phyloP scores from a whole-genome alignment of 495 filamentous ascomycete genomes.

The Talaromyces liani region DNA sequence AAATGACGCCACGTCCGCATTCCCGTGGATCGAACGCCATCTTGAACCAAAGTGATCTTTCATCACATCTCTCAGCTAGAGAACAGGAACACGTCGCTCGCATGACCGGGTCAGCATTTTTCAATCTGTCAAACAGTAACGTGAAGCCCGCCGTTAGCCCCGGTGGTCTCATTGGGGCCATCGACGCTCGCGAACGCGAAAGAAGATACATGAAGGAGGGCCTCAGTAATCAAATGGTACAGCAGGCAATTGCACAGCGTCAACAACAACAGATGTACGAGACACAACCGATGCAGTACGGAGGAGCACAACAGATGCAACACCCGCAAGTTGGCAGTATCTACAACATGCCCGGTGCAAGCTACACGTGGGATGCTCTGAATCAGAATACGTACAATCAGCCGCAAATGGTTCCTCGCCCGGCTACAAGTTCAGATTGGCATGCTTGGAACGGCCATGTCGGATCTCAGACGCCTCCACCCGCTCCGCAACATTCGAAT shows the following conservation, averaged over 20 bases:
- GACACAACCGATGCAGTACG: constrained; percentile 21
- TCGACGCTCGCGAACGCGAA: constrained; percentile 69
- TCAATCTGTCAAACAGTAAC: constrained; percentile 56
- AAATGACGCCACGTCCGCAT: constrained; percentile 42
- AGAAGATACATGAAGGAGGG: constrained; percentile 65
- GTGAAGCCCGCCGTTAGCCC: constrained; percentile 39
- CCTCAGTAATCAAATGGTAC: constrained; percentile 62
- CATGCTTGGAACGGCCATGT: constrained; percentile 1
- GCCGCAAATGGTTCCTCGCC: not conserved
- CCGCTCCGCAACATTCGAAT: not conserved
- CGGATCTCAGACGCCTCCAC: not conserved
- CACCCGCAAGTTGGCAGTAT: constrained; percentile 18
- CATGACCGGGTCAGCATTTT: constrained; percentile 73
- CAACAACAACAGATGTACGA: constrained; percentile 51
- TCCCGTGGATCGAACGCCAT: constrained; percentile 40
- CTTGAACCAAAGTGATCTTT: constrained; percentile 44
- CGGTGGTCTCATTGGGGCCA: constrained; percentile 64
- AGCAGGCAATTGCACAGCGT: constrained; percentile 70
- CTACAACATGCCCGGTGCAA: constrained; percentile 36
- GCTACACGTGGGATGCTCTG: constrained; percentile 35
- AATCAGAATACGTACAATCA: constrained; percentile 23
- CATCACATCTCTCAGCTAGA: constrained; percentile 74
- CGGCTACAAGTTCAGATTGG: constrained; percentile 3
- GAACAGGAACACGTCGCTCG: constrained; percentile 93
- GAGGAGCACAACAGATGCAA: constrained; percentile 20